Base-by-base conservation (phyloP, 192 early-diverging fungal genomes). In the Jimgerdemannia flammicorona region DNA sequence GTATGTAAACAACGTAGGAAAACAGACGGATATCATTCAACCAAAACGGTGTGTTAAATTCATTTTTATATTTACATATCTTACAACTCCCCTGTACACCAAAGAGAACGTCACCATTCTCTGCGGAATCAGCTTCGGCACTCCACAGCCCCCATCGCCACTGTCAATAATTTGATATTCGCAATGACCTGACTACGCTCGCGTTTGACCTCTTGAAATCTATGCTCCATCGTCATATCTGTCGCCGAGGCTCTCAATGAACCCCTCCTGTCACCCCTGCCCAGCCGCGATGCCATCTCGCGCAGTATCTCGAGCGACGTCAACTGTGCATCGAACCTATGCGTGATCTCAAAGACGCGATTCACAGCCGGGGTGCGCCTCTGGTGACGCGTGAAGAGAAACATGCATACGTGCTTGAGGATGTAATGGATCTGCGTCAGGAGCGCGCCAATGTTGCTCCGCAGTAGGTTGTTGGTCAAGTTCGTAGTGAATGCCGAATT, bases 361-460 rank as follows among this genome's bases (percentile, higher is more conserved):
- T 63, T 66, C 7, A 74, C 64, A 40, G 29, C 64, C 11, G 17
- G 8, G 17, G 43, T 65, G 14, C 43, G 43, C 54, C 3, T 71
- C 14, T 71, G 17, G n/a, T 65, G 40, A 39, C 59, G 40, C 29
- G 3, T 29, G 42, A 74, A 74, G 9, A 74, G 49, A 19, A 20
- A 65, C 10, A 74, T 42, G 7, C 43, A 74, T 1, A 43, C 44
- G 40, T 44, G 44, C 68, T 74, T 74, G 43, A 74, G 43, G 44
- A 74, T 67, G 68, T 66, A 74, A 74, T 74, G 66, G 20, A 74
- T 17, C 66, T 74, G 19, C 9, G 42, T 63, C 39, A 74, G 66
- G 43, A 74, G 59, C 18, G 17, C 43, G 9, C 8, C 20, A 29
- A 74, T 17, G 4, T 41, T 4, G 17, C 49, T 40, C 49, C 9